phyloP scores from a whole-genome alignment of 2,329 filamentous ascomycete species.

The Thermothelomyces thermophilus region DNA sequence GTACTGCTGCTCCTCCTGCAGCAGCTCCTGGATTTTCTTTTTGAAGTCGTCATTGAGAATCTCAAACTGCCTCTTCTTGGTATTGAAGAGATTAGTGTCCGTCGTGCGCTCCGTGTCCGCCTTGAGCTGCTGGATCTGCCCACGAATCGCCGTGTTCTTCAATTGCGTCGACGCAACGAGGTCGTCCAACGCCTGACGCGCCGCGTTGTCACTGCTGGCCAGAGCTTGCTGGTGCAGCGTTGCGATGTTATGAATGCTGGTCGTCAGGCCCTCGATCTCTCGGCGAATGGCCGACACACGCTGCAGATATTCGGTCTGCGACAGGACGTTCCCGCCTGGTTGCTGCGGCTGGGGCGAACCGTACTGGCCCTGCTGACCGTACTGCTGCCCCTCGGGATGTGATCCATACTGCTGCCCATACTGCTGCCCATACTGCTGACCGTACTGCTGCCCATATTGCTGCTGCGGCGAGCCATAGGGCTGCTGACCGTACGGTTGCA shows the following conservation, averaged over 20 bases:
- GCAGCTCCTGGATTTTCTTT: constrained; percentile 63
- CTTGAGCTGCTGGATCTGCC: constrained; percentile 72
- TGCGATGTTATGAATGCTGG: constrained; percentile 60
- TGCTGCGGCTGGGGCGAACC: background rate
- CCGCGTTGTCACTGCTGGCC: constrained; percentile 53
- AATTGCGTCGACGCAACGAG: constrained; percentile 64
- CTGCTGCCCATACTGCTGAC: constrained; percentile 13
- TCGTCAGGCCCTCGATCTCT: constrained; percentile 61
- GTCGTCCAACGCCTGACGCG: constrained; percentile 55
- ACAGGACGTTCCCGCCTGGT: constrained; percentile 36
- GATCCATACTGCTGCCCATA: constrained; percentile 13
- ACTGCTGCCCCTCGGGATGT: constrained; percentile 8
- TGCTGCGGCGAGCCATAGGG: no score
- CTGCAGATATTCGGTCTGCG: constrained; percentile 60
- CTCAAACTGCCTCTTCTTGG: constrained; percentile 64
- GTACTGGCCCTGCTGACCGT: constrained; percentile 15
- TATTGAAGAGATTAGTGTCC: constrained; percentile 51
- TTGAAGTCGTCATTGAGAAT: constrained; percentile 67
- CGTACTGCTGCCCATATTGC: constrained; percentile 36
- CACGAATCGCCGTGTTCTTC: constrained; percentile 68
- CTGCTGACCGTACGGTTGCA: constrained; percentile 44
- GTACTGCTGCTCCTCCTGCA: constrained; percentile 65
- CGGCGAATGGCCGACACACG: constrained; percentile 61
- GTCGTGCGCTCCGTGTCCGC: constrained; percentile 59
- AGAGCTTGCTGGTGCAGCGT: constrained; percentile 66